Evolutionary conservation across 495 filamentous ascomycete species (phyloP), one percentile per base, ranked within the genome.

Genomic region (Podospora appendiculata): DNA sequence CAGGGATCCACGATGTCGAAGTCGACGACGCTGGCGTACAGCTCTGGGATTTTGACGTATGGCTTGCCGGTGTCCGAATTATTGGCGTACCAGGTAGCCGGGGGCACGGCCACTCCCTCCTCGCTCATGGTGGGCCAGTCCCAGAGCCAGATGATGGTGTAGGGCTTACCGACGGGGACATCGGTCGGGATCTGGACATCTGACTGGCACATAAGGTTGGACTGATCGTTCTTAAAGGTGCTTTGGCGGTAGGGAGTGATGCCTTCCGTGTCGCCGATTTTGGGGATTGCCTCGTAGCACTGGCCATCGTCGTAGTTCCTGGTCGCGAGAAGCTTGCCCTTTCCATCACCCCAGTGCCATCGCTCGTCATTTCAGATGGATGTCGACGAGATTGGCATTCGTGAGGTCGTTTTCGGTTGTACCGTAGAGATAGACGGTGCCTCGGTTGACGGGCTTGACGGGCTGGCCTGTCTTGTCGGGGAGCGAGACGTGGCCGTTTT

Each of bases 81-180:
- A 69, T 75, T 59, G 35, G 58, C 53, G 45, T 64, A 10, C 55
- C 46, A 61, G 19, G 43, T 56, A 11, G 55, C 53, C 18, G 66
- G 65, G 16, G 64, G 45, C 13, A 67, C 59, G 14, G 63, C 58
- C 12, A 58, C 52, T 8, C 66, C 66, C 4, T 32, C 25, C 1
- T 42, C 57, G 18, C 61, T 63, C 12, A 78, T 66, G 11, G 65
- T 66, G 0, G 86, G 83, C 89, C 89, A 96, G 57, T 94, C 84
- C 90, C 90, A 95, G 5, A 95, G 82, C 90, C 90, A 96, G 69
- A 95, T 91, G 40, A 93, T 64, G 0, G 89, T 89, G 54, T 85
- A 85, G 32, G 75, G 77, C 16, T 84, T 81, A 43, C 67, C 59
- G 1, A 63, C 54, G 13, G 59, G 47, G 19, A 74, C 61, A 55